These are phyloP conservation scores for Jamesozyma piceae DNA, from an alignment of 805 yeast genomes.

Conservation along the genomic window DNA sequence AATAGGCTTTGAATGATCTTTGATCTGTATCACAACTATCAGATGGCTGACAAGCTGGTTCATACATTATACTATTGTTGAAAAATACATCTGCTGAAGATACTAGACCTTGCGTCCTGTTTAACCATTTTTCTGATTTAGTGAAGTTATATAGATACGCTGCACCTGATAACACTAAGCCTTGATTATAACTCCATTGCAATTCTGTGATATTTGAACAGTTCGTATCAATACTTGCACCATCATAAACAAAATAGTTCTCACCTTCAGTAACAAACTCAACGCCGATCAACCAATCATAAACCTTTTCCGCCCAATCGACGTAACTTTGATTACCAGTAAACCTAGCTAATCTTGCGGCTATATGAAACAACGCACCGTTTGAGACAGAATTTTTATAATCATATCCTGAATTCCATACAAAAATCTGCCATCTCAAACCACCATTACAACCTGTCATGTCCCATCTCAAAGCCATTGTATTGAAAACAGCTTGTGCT, in stretches of 20 bases:
- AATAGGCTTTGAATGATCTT: conserved; percentile 77
- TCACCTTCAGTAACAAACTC: conserved; percentile 36
- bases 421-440: conserved; percentile 89
- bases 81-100: conserved; percentile 51
- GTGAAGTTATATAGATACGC: conserved; percentile 76
- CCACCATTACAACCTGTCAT: conserved; percentile 67
- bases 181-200: conserved; percentile 85
- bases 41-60: conserved; percentile 67
- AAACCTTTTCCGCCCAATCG: conserved; percentile 64
- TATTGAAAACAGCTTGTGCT: conserved; percentile 85
- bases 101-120: conserved; percentile 47
- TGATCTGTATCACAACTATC: conserved; percentile 72
- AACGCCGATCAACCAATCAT: conserved; percentile 65
- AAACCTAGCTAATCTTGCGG: conserved; percentile 77
- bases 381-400: conserved; percentile 85
- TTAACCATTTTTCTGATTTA: conserved; percentile 52
- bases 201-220: conserved; percentile 50
- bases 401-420: conserved; percentile 88
- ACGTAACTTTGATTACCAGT: conserved; percentile 64
- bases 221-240: conserved; percentile 44
- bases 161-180: conserved; percentile 64
- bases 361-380: conserved; percentile 79
- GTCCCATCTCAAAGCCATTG: conserved; percentile 90
- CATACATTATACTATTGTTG: conserved; percentile 45
- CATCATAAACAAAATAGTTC: conserved; percentile 47